These are phyloP conservation scores for Dactylonectria estremocensis DNA, from an alignment of 2,329 filamentous ascomycete genomes.

Conservation along the genomic window DNA sequence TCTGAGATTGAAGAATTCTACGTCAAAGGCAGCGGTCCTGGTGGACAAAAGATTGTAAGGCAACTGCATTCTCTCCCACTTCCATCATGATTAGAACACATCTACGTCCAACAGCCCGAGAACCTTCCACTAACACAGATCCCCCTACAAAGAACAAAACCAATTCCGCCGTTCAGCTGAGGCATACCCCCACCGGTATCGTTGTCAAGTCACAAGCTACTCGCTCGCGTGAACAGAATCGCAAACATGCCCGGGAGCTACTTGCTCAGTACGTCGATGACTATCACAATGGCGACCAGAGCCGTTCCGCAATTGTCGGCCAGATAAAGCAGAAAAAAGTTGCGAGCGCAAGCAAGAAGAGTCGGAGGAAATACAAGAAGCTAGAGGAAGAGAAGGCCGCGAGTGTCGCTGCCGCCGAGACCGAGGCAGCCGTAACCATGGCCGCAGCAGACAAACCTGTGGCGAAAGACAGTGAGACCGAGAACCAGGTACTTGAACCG, in stretches of 20 bases:
- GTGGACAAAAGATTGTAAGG: conserved; percentile 92
- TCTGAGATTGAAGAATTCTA: conserved; percentile 87
- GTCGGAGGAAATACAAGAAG: conserved; percentile 81
- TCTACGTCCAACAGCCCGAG: neutral
- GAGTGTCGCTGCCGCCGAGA: conserved; percentile 3
- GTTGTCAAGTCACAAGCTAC: conserved; percentile 97
- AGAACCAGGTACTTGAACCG: neutral
- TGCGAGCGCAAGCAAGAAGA: conserved; percentile 86
- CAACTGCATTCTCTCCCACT: neutral
- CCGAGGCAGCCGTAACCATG: neutral
- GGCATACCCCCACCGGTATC: conserved; percentile 89
- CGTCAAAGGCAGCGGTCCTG: conserved; percentile 91
- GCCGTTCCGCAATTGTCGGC: conserved; percentile 75
- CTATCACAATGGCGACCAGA: conserved; percentile 78
- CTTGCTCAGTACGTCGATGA: conserved; percentile 84
- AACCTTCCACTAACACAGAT: conserved; percentile 17
- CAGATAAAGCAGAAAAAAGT: conserved; percentile 77
- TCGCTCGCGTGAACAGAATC: conserved; percentile 87
- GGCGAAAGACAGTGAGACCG: neutral
- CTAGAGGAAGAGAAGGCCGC: conserved; percentile 66
- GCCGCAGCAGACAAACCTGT: neutral
- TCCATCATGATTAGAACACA: conserved; percentile 2
- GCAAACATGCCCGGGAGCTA: conserved; percentile 84
- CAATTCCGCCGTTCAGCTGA: conserved; percentile 92
- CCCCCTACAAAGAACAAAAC: conserved; percentile 85